Base-by-base conservation (phyloP, 2,329 filamentous ascomycete species). In the Lasiodiplodia gonubiensis region DNA sequence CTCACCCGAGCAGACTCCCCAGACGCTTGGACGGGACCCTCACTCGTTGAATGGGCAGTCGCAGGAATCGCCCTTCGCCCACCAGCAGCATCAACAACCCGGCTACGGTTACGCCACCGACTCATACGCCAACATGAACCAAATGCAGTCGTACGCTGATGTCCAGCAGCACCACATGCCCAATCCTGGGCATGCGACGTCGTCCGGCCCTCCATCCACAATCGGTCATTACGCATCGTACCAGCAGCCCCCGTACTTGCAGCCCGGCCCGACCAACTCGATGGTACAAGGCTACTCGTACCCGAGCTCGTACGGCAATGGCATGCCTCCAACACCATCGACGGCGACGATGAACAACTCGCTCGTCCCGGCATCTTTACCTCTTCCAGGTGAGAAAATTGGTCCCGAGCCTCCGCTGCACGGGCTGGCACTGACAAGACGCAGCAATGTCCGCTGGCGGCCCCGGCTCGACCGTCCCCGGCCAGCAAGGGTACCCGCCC, bases 141-240 rank as follows among this genome's bases (percentile, higher is more conserved):
- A 91, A 80, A 86, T 87, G 74, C 87, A 89, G 75, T 85, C 89
- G 72, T 94, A 97, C 74, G 92, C 96, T 89, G 95, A 97, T 79
- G 93, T 95, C 76, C 86, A 90, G 77, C 83, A 87, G 71, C 82
- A 86, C 74, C 92, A 95, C 80, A 90, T 96, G 84, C 91, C 92
- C 73, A 90, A 90, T 69, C 92, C 92, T 77, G 85, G 89, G 69
- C 91, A 91, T 74, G 85, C 89, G 68, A 90, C 92, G 11, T 91
- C 93, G 77, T 89, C 92, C 25, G 91, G 92, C 54, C 90, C 92
- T 16, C 92, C 93, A 0, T 85, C 89, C 68, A 86, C 85, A 63
- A 86, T 96, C 79, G 83, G 87, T 53, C 92, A 94, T 72, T 97
- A 97, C 79, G 83, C 88, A n/a, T 89, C 90, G 67, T 91, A 92